Evolutionary conservation across 768 basidiomycete species (phyloP), one percentile per base, ranked within the genome.

Genomic region (Mycena pura): DNA sequence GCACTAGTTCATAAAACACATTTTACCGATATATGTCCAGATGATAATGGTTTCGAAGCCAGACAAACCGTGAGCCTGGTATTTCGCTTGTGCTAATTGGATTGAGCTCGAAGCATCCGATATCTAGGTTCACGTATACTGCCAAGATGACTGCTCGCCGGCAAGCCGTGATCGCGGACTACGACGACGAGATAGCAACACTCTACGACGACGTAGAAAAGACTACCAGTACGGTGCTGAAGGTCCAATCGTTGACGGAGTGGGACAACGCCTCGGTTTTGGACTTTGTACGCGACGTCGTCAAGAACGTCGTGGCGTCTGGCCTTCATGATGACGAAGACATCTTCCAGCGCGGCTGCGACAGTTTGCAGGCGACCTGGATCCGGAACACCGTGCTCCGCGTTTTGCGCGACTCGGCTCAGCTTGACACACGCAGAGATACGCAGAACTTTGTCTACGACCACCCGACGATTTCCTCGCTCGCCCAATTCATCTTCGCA

Each of bases 11-110:
- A 15, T 21, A 34, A 8, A 10, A 41, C 22, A 44, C 1, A 9
- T 46, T 44, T 24, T 11, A 27, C n/a, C n/a, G n/a, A n/a, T 7
- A n/a, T 11, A 21, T 9, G 39, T 8, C 25, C 21, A 79, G 78
- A 81, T 80, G 80, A 76, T 81, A 34, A 25, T 77, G 15, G 70
- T 78, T 24, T 64, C 74, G 10, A 69, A 63, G 1, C 71, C 73
- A 2, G 41, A 58, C 14, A 80, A 78, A 51, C 78, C 79, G 54
- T 46, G 29, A 24, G 52, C 24, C 6, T 2, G 9, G 10, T 34
- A 9, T 45, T 32, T 34, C 7, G 17, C n/a, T n/a, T n/a, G n/a
- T n/a, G n/a, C n/a, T n/a, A n/a, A n/a, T n/a, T n/a, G n/a, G n/a
- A n/a, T n/a, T n/a, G n/a, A n/a, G n/a, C n/a, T n/a, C n/a, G n/a